A percentile compares a stretch with the other conserved stretches of the same genome.
Evolutionary conservation across 495 filamentous ascomycete genomes (phyloP).

Genomic region (Hyaloscypha hepaticicola): DNA sequence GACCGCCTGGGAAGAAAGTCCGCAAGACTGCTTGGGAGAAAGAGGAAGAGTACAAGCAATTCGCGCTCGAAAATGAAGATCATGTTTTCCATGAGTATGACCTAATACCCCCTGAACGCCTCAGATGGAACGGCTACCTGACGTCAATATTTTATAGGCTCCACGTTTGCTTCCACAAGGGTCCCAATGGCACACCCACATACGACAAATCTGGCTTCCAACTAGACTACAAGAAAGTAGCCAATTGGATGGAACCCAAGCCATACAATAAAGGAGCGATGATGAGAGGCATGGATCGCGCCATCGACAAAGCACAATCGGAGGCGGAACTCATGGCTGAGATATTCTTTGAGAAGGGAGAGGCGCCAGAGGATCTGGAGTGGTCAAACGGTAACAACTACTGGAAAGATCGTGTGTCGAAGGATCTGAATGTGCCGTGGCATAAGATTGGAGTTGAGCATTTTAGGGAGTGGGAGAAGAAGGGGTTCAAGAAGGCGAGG

Average conservation of each 20-base stretch:
- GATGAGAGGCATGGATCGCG: constrained; percentile 24
- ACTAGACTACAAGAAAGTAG: constrained; percentile 35
- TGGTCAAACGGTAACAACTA: background rate
- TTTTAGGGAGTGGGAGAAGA: constrained; percentile 34
- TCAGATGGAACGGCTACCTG: constrained; percentile 1
- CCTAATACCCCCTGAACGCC: background rate
- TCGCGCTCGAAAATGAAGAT: background rate
- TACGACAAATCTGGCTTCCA: constrained; percentile 38
- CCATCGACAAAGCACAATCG: background rate
- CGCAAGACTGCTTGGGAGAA: constrained; percentile 13
- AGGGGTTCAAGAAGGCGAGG: constrained; percentile 34
- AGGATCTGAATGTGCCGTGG: constrained; percentile 36
- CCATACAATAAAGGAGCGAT: constrained; percentile 15
- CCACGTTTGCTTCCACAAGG: constrained; percentile 28
- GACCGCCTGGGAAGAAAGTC: constrained; percentile 18
- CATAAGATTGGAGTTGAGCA: constrained; percentile 35
- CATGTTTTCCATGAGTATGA: constrained; percentile 13
- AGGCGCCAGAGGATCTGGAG: background rate
- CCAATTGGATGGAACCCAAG: constrained; percentile 26
- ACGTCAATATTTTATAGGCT: background rate
- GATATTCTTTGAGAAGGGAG: constrained; percentile 19
- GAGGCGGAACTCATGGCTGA: constrained; percentile 6
- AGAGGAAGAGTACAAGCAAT: constrained; percentile 18
- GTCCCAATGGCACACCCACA: constrained; percentile 32
- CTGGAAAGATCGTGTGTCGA: constrained; percentile 36